These are phyloP conservation scores for Limnomonas spitsbergensis DNA, from an alignment of 139 green algal genomes.

Conservation along the genomic window DNA sequence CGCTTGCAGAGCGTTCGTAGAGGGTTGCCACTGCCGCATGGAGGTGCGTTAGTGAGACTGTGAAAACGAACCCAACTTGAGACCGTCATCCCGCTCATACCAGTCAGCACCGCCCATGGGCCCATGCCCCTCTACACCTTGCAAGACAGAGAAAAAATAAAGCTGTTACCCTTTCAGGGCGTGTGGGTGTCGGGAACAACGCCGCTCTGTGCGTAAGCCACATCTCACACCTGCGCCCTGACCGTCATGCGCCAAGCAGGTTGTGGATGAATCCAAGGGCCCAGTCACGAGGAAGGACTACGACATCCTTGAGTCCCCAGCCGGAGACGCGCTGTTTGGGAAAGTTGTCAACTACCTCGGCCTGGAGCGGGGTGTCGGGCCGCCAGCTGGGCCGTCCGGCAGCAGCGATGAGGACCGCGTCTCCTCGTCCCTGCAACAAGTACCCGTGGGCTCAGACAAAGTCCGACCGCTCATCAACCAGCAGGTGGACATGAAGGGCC, in stretches of 20 bases:
- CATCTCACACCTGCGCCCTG: background rate
- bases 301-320: slow-evolving; percentile 41
- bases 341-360: slow-evolving; percentile 64
- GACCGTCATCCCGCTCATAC: no score
- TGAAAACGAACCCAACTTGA: no score
- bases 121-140: no score
- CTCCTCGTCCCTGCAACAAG: background rate
- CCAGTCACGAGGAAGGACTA: slow-evolving; percentile 78
- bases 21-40: no score
- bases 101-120: no score
- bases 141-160: no score
- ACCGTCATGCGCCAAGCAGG: slow-evolving; percentile 32
- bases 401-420: background rate
- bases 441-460: background rate
- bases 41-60: no score
- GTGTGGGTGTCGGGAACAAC: no score
- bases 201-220: no score
- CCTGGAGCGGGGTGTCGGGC: background rate
- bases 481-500: slow-evolving; percentile 65
- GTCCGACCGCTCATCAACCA: slow-evolving; percentile 63
- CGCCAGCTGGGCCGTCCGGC: background rate
- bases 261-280: slow-evolving; percentile 70
- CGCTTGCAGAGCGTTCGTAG: no score
- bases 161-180: no score
- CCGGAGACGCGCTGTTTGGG: slow-evolving; percentile 42